Evolutionary conservation across 2,329 filamentous ascomycete genomes (phyloP), one percentile per base, ranked within the genome.

Genomic region (Zymoseptoria brevis): DNA sequence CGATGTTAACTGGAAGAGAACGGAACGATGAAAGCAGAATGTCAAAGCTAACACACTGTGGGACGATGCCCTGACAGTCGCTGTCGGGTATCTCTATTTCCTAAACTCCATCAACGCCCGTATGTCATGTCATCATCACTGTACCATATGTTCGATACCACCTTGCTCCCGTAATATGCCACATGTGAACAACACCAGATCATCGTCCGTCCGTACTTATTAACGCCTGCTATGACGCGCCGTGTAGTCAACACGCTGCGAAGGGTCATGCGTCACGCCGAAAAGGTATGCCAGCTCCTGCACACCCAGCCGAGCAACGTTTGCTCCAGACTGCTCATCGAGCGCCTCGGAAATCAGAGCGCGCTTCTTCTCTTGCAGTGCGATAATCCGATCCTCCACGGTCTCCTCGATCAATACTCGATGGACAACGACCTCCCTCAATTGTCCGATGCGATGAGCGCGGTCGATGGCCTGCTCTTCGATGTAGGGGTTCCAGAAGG

Each of bases 401-500:
- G 92, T 96, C 5, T 83, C 81, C 66, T 85, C 73, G 7, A 93
- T 84, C 2, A 96, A 76, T 22, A 96, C 82, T 3, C 90, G 86
- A 71, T 96, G 90, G 1, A 96, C 87, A 57, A 85, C 81, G 4
- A 96, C 92, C 7, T 85, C 77, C 3, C 81, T 80, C 64, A 80
- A 76, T 75, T 96, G 92, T 0, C 91, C 91, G 66, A 96, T 92
- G 8, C 92, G 87, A 73, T 96, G 88, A 2, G 91, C 89, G 21
- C 92, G 87, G 72, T 96, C 92, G 55, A 96, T 87, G 3, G 92
- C 92, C 75, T 96, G 92, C 74, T 91, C 90, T 75, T 96, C 92
- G 54, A 95, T 88, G 70, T 88, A 96, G 0, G 91, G 92, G 64
- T 96, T 96, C 90, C 90, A 96, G 76, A 95, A 96, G 0, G 91